Percentiles rank a stretch among this genome's conserved stretches.
Conservation (phyloP, 1,284 basidiomycete species). For the Rhodotorula sp. region DNA sequence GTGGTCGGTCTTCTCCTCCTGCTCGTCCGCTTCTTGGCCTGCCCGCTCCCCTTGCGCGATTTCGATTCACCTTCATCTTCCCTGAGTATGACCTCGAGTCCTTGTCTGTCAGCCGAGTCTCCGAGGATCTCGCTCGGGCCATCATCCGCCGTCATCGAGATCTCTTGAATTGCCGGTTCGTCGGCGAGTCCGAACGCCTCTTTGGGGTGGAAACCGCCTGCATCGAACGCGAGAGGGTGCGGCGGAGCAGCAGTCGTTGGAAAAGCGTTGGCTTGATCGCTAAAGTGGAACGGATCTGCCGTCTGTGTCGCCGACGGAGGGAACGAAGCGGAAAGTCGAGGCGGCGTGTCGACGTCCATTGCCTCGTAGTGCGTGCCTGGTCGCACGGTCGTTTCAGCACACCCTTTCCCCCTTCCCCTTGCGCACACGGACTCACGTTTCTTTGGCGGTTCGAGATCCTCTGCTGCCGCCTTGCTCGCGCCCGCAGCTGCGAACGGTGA, state of each 20-base stretch:
- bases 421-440: slow-evolving; percentile 22
- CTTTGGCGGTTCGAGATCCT: slow-evolving; percentile 22
- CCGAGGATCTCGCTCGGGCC: neutral
- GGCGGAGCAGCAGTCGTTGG: neutral
- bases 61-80: neutral
- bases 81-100: neutral
- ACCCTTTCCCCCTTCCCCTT: rapidly evolving
- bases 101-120: neutral
- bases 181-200: slow-evolving; percentile 24
- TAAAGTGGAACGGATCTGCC: slow-evolving; percentile 25
- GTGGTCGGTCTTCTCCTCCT: slow-evolving; percentile 1
- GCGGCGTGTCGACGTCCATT: slow-evolving; percentile 42
- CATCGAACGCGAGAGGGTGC: slow-evolving; percentile 22
- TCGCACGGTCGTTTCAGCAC: neutral
- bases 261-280: neutral
- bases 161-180: slow-evolving; percentile 17
- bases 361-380: slow-evolving; percentile 41
- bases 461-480: neutral
- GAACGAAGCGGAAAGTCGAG: slow-evolving; percentile 15
- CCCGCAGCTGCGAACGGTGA: slow-evolving; percentile 11
- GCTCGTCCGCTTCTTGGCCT: neutral
- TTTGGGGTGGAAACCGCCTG: slow-evolving; percentile 12
- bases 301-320: slow-evolving; percentile 16
- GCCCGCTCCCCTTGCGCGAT: neutral
- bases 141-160: slow-evolving; percentile 20